Conservation (phyloP, 495 filamentous ascomycete genomes). For the Podospora pseudoanserina region DNA sequence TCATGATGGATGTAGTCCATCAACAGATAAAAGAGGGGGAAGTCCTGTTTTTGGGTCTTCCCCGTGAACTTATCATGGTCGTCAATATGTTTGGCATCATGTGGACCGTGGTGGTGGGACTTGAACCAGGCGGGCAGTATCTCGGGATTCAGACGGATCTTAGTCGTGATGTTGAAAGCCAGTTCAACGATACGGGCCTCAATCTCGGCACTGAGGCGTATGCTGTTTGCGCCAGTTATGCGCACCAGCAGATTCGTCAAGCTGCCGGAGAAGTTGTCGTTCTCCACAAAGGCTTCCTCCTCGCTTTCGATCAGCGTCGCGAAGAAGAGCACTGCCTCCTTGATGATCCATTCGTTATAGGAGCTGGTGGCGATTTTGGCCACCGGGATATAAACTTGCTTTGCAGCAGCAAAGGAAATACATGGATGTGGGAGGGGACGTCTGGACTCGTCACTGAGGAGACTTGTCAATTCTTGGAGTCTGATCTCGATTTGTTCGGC, state of each 20-base stretch:
- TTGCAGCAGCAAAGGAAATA: constrained; percentile 73
- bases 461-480: constrained; percentile 63
- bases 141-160: constrained; percentile 82
- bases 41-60: constrained; percentile 83
- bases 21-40: constrained; percentile 90
- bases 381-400: constrained; percentile 81
- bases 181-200: constrained; percentile 85
- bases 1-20: constrained; percentile 96
- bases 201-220: constrained; percentile 61
- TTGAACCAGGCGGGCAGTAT: constrained; percentile 89
- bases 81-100: constrained; percentile 43
- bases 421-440: constrained; percentile 84
- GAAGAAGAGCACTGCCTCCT: constrained; percentile 79
- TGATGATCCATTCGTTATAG: constrained; percentile 73
- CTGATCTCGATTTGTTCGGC: constrained; percentile 51
- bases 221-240: constrained; percentile 58
- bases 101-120: constrained; percentile 37
- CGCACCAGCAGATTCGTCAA: constrained; percentile 75
- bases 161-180: constrained; percentile 89
- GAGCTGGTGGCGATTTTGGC: constrained; percentile 78
- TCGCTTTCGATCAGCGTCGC: constrained; percentile 90
- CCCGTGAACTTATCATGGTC: constrained; percentile 71
- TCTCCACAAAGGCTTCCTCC: constrained; percentile 89
- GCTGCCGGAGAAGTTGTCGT: constrained; percentile 74
- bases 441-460: constrained; percentile 85